Evolutionary conservation across 257 asterid genomes (phyloP), one percentile per base, ranked within the genome.

Genomic region (Solanum sparsipilum): DNA sequence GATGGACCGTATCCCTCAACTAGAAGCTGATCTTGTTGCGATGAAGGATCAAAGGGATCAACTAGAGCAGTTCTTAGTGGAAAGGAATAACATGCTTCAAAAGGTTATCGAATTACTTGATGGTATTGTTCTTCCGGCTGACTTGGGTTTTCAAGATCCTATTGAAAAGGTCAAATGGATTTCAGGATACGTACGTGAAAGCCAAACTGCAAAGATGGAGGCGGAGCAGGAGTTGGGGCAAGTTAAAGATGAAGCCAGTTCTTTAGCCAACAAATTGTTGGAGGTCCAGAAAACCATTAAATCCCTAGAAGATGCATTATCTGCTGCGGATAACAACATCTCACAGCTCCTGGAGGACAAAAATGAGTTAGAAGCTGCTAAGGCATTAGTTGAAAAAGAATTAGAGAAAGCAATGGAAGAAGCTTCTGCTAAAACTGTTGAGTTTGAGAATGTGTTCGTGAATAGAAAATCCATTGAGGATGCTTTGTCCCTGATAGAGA

Each of bases 161-260:
- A 87, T 89, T 27, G 95, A 96, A 71, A 97, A 97, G 93, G 91
- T 97, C 31, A 91, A 90, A 90, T 97, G 98, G 97, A 75, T 97
- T 83, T 88, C 91, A 48, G 89, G 88, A 84, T 90, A 89, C 91
- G 85, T 96, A 84, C 87, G 87, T 74, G 98, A 94, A 91, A 88
- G 84, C 87, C 93, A 90, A 91, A 90, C 85, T 88, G 90, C 91
- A 75, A 93, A 90, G 92, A 83, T 76, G 87, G 93, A 91, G 91
- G 79, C 89, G 87, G 94, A 93, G 82, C 93, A 90, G 89, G 98
- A 95, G 92, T 91, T 94, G 93, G 90, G 87, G 88, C 84, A 87
- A 90, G 93, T 89, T 76, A 93, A 91, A 86, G 94, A 92, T 84
- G 98, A 92, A 93, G 88, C 89, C 78, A 90, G 86, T 88, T 90